phyloP scores from a whole-genome alignment of 2,329 filamentous ascomycete species.

The Colletotrichum graminicola region DNA sequence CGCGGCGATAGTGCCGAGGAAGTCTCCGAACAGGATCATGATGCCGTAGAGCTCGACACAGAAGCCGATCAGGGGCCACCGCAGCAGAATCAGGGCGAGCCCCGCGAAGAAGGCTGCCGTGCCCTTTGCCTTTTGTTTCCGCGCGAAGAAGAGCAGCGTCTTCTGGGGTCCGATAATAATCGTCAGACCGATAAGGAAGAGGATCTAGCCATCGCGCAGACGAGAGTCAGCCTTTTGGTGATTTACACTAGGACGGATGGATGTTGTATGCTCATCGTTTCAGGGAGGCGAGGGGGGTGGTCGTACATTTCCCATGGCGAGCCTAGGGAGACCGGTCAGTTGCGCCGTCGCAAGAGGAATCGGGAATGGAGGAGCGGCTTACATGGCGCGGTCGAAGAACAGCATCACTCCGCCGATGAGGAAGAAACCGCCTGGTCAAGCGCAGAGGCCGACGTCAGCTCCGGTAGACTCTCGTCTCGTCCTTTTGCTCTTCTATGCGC shows the following conservation, averaged over 20 bases:
- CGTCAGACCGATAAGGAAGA: conserved; percentile 96
- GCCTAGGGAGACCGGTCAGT: conserved; percentile 62
- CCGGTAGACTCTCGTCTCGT: background rate
- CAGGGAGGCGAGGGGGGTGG: conserved; percentile 31
- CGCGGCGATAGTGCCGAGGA: conserved; percentile 89
- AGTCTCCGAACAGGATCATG: conserved; percentile 93
- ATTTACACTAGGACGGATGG: conserved; percentile 4
- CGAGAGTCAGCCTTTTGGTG: conserved; percentile 13
- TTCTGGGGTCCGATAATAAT: conserved; percentile 95
- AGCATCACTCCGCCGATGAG: conserved; percentile 93
- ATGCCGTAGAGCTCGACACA: conserved; percentile 93
- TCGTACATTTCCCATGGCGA: conserved; percentile 96
- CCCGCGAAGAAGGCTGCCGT: conserved; percentile 89
- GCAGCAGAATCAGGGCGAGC: conserved; percentile 85
- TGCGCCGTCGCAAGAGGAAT: conserved; percentile 13
- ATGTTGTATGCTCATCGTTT: conserved; percentile 26
- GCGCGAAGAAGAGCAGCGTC: conserved; percentile 93
- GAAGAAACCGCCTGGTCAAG: conserved; percentile 84
- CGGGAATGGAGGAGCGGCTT: conserved; percentile 51
- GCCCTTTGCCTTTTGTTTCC: conserved; percentile 91
- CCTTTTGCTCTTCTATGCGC: conserved; percentile 42
- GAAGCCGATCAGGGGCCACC: conserved; percentile 94
- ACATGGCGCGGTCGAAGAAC: conserved; percentile 98
- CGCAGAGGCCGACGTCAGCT: conserved; percentile 36
- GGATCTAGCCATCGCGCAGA: conserved; percentile 72